phyloP scores from a whole-genome alignment of 2,329 filamentous ascomycete genomes.

The Sporothrix schenckii region DNA sequence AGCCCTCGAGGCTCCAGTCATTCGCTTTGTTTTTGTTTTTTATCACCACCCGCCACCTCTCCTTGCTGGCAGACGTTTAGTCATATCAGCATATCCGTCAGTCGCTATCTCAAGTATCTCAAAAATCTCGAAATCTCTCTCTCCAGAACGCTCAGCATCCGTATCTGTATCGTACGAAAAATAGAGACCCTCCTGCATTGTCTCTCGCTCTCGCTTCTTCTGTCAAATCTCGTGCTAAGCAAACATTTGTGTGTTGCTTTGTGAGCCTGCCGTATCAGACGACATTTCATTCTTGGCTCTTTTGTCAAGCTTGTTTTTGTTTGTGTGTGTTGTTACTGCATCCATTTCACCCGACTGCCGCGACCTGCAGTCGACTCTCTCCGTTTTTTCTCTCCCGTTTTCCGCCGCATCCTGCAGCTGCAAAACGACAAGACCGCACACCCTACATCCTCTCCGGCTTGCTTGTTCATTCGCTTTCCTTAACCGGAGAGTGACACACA shows the following conservation, averaged over 20 bases:
- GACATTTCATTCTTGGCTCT: slow-evolving; percentile 2
- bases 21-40: slow-evolving; percentile 65
- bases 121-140: background rate
- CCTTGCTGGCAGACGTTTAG: slow-evolving; percentile 18
- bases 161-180: slow-evolving; percentile 27
- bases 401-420: slow-evolving; percentile 18
- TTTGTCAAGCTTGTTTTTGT: slow-evolving; percentile 11
- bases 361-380: slow-evolving; percentile 14
- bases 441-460: slow-evolving; percentile 16
- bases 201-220: slow-evolving; percentile 18
- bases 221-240: background rate
- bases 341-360: slow-evolving; percentile 14
- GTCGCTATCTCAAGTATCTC: slow-evolving; percentile 28
- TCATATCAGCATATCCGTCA: slow-evolving; percentile 12
- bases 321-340: slow-evolving; percentile 7
- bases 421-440: background rate
- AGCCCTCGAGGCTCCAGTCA: slow-evolving; percentile 77
- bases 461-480: slow-evolving; percentile 3
- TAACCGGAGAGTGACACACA: slow-evolving; percentile 15
- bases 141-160: slow-evolving; percentile 1
- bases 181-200: slow-evolving; percentile 9
- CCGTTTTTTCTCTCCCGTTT: background rate
- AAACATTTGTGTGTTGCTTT: slow-evolving; percentile 12
- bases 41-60: slow-evolving; percentile 11
- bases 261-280: slow-evolving; percentile 21